Conservation (phyloP, 306 rosid genomes). For the Glycine latifolia region DNA sequence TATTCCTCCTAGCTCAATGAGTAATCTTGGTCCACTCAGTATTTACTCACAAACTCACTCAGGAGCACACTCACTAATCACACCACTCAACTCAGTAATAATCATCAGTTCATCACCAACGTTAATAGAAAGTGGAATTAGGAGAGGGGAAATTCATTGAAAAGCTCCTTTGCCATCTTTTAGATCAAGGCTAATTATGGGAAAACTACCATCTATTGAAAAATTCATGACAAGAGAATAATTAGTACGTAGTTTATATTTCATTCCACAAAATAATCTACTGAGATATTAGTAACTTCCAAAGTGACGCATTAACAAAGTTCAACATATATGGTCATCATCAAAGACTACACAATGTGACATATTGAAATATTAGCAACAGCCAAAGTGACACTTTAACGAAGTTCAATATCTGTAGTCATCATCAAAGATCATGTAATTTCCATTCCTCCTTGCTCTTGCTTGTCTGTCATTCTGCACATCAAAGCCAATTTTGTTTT, state of each 20-base stretch:
- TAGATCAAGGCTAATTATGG: not conserved
- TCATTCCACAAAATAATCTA: not conserved
- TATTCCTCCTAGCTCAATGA: no score
- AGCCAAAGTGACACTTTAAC: not conserved
- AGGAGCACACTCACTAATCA: no score
- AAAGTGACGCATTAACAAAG: conserved; percentile 16
- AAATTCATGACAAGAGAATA: not conserved
- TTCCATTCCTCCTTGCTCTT: conserved; percentile 66
- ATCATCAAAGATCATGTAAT: conserved; percentile 80
- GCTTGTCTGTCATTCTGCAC: conserved; percentile 80
- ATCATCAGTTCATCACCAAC: not conserved
- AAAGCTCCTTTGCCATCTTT: not conserved
- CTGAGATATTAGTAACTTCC: not conserved
- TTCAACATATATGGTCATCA: conserved; percentile 58
- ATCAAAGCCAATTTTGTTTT: conserved; percentile 17
- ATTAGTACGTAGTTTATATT: not conserved
- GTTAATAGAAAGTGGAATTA: not conserved
- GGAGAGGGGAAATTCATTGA: not conserved
- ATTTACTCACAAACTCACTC: no score
- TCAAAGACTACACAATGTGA: conserved; percentile 57
- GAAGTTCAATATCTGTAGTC: conserved; percentile 59
- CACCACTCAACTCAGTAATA: not conserved
- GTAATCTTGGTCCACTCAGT: no score
- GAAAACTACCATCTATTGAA: not conserved
- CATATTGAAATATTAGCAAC: not conserved